Evolutionary conservation across 2,329 filamentous ascomycete species (phyloP).

Genomic region (Cladosporium oxysporum): DNA sequence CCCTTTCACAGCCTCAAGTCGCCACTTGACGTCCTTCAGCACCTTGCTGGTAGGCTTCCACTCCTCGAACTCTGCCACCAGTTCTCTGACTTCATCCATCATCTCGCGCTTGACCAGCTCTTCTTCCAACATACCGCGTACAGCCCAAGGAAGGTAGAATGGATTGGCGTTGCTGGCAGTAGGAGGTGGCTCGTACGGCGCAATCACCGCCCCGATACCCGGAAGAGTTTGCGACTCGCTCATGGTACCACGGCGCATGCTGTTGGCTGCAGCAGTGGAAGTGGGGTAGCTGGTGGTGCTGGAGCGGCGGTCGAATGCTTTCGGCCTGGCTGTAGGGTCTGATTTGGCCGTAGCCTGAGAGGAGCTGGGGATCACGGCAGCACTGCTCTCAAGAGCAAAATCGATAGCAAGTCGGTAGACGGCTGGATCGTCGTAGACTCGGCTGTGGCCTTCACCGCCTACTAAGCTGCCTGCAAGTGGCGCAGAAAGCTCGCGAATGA

Average conservation of each 20-base stretch:
- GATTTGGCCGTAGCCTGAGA: neutral
- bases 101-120: constrained; percentile 75
- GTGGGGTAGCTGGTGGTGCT: constrained; percentile 33
- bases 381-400: constrained; percentile 51
- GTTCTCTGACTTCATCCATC: constrained; percentile 68
- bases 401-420: constrained; percentile 69
- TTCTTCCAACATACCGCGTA: constrained; percentile 90
- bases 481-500: constrained; percentile 84
- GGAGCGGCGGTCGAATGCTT: constrained; percentile 28
- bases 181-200: constrained; percentile 44
- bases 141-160: constrained; percentile 91
- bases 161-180: constrained; percentile 65
- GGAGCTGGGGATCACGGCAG: constrained; percentile 24
- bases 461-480: constrained; percentile 91
- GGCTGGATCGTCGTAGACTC: constrained; percentile 84
- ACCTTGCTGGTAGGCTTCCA: constrained; percentile 92
- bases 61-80: constrained; percentile 86
- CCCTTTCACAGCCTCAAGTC: constrained; percentile 86
- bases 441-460: constrained; percentile 87
- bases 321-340: constrained; percentile 15
- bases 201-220: constrained; percentile 36
- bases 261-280: constrained; percentile 35
- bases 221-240: constrained; percentile 26
- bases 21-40: constrained; percentile 92
- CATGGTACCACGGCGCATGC: constrained; percentile 36